Evolutionary conservation across 805 yeast species (phyloP).

Genomic region (Ogataea populi-albae): DNA sequence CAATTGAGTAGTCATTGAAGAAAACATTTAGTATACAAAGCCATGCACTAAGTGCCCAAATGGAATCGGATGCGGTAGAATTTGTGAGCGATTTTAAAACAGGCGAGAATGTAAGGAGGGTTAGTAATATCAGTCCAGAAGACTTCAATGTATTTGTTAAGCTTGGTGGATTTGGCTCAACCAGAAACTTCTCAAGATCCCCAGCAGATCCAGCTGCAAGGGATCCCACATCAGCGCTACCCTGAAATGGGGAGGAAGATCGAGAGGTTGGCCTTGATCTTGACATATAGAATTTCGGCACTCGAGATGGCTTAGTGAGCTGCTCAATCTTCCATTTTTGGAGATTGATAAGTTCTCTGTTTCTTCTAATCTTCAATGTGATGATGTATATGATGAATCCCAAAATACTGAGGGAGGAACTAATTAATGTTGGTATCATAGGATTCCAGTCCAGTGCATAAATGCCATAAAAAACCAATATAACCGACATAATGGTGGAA

Average conservation of each 20-base stretch:
- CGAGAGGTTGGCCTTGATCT: slow-evolving; percentile 23
- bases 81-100: slow-evolving; percentile 83
- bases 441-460: slow-evolving; percentile 52
- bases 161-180: slow-evolving; percentile 28
- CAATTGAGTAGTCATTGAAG: slow-evolving; percentile 64
- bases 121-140: slow-evolving; percentile 62
- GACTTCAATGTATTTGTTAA: slow-evolving; percentile 51
- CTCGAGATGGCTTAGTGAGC: slow-evolving; percentile 18
- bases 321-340: slow-evolving; percentile 30
- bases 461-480: slow-evolving; percentile 64
- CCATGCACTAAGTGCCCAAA: slow-evolving; percentile 89
- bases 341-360: slow-evolving; percentile 28
- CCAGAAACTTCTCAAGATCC: slow-evolving; percentile 25
- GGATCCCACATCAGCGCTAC: slow-evolving; percentile 3
- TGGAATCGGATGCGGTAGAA: slow-evolving; percentile 89
- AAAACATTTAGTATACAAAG: slow-evolving; percentile 65
- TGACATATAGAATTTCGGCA: slow-evolving; percentile 16
- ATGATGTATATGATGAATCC: slow-evolving; percentile 35
- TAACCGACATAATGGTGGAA: slow-evolving; percentile 59
- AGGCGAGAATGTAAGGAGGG: slow-evolving; percentile 79
- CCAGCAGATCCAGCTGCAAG: slow-evolving; percentile 5
- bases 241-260: slow-evolving; percentile 23
- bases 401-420: slow-evolving; percentile 34
- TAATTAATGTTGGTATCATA: slow-evolving; percentile 36
- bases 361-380: slow-evolving; percentile 28